Percentiles rank a stretch among this genome's conserved stretches.
Conservation (phyloP, 2,329 filamentous ascomycete genomes). For the Penicillium sp. region DNA sequence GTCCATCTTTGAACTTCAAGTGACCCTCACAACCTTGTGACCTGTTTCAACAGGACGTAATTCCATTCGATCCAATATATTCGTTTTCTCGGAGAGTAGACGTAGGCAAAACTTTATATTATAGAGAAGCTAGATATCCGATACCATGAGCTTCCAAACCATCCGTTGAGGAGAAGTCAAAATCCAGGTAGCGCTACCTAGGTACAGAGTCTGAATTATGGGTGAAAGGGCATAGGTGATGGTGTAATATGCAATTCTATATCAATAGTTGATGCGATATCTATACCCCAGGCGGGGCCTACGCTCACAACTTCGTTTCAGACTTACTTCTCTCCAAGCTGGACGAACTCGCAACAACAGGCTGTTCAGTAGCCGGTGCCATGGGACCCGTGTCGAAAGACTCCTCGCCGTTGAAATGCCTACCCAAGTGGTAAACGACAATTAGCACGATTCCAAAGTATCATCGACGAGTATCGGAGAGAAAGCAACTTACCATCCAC, state of each 20-base stretch:
- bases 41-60: too few relatives aligned
- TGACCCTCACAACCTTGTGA: too few relatives aligned
- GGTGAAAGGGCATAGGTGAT: too few relatives aligned
- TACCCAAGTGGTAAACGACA: constrained; percentile 17
- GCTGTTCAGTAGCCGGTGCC: constrained; percentile 24
- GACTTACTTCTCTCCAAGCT: constrained; percentile 6
- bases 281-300: not conserved
- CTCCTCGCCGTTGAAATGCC: constrained; percentile 52
- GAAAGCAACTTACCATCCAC: constrained; percentile 71
- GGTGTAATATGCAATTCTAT: not conserved
- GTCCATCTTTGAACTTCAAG: too few relatives aligned
- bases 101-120: too few relatives aligned
- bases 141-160: too few relatives aligned
- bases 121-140: too few relatives aligned
- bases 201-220: too few relatives aligned
- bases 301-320: constrained; percentile 27
- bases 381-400: constrained; percentile 45
- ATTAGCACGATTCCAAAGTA: constrained; percentile 20
- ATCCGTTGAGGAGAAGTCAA: too few relatives aligned
- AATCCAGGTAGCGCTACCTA: too few relatives aligned
- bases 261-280: not conserved
- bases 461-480: constrained; percentile 13
- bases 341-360: constrained; percentile 8
- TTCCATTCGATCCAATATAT: too few relatives aligned
- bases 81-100: too few relatives aligned